These are phyloP conservation scores for Pichia sp. DNA, from an alignment of 1,139 yeast species.

Conservation along the genomic window DNA sequence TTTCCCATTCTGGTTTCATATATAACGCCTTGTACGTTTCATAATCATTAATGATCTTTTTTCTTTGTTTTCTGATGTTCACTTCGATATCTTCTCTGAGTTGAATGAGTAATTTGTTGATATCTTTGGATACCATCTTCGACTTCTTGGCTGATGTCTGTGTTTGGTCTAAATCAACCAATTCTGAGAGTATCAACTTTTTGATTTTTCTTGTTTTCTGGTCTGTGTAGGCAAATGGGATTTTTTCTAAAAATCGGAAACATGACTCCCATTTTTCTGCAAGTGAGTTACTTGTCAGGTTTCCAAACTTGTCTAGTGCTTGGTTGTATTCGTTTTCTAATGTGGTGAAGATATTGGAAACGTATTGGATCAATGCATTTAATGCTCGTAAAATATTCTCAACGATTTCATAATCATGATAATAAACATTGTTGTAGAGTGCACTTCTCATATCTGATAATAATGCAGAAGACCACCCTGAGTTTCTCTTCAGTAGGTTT, in stretches of 20 bases:
- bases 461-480: constrained; percentile 53
- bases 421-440: constrained; percentile 17
- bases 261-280: constrained; percentile 48
- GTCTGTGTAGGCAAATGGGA: constrained; percentile 35
- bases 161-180: constrained; percentile 32
- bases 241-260: constrained; percentile 39
- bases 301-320: constrained; percentile 45
- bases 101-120: constrained; percentile 29
- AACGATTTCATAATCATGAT: constrained; percentile 29
- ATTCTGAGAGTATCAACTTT: constrained; percentile 26
- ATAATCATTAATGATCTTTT: constrained; percentile 25
- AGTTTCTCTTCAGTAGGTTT: constrained; percentile 42
- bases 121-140: constrained; percentile 23
- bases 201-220: constrained; percentile 21
- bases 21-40: constrained; percentile 25
- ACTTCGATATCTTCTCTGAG: constrained; percentile 32
- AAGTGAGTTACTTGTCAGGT: constrained; percentile 47
- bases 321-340: constrained; percentile 50
- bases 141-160: constrained; percentile 31
- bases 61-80: constrained; percentile 26
- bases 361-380: constrained; percentile 57
- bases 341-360: constrained; percentile 42
- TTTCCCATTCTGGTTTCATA: constrained; percentile 19
- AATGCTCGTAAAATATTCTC: constrained; percentile 48
- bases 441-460: constrained; percentile 42